These are phyloP conservation scores for Holtermannia corniformis DNA, from an alignment of 768 basidiomycete species.

Conservation along the genomic window DNA sequence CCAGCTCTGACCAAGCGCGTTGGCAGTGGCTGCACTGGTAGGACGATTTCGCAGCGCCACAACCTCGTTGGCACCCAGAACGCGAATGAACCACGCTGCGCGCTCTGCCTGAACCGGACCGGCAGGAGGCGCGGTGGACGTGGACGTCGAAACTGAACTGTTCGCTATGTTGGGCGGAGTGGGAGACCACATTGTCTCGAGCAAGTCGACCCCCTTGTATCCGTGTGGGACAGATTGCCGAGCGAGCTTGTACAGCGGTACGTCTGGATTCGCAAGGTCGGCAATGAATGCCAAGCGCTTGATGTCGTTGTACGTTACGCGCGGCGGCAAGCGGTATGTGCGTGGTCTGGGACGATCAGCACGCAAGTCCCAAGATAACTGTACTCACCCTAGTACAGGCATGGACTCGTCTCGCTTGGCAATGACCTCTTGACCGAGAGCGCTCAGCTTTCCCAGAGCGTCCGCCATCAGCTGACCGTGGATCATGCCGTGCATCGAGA, in stretches of 20 bases:
- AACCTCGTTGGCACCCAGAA: slow-evolving; percentile 34
- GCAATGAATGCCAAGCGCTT: slow-evolving; percentile 29
- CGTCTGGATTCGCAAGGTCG: slow-evolving; percentile 30
- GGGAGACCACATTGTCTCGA: slow-evolving; percentile 31
- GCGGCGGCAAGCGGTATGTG: slow-evolving; percentile 28
- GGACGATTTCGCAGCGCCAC: neutral
- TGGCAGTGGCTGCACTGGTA: neutral
- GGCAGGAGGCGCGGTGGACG: slow-evolving; percentile 4
- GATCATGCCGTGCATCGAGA: slow-evolving; percentile 36
- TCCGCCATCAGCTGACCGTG: slow-evolving; percentile 23
- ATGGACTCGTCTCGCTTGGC: slow-evolving; percentile 29
- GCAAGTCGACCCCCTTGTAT: slow-evolving; percentile 34
- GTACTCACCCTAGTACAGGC: slow-evolving; percentile 26
- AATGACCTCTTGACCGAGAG: slow-evolving; percentile 22
- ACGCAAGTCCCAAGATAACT: neutral
- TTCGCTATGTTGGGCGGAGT: slow-evolving; percentile 8
- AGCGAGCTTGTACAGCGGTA: slow-evolving; percentile 30
- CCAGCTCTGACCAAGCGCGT: neutral
- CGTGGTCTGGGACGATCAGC: slow-evolving; percentile 30
- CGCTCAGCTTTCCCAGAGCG: slow-evolving; percentile 23
- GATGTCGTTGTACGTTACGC: slow-evolving; percentile 35
- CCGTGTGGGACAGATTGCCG: slow-evolving; percentile 28
- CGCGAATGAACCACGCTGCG: slow-evolving; percentile 36
- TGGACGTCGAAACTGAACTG: neutral
- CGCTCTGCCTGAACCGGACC: slow-evolving; percentile 27